A percentile compares a stretch with the other conserved stretches of the same genome.
Conservation (phyloP, 2,329 filamentous ascomycete species). For the Pseudogymnoascus sp. region DNA sequence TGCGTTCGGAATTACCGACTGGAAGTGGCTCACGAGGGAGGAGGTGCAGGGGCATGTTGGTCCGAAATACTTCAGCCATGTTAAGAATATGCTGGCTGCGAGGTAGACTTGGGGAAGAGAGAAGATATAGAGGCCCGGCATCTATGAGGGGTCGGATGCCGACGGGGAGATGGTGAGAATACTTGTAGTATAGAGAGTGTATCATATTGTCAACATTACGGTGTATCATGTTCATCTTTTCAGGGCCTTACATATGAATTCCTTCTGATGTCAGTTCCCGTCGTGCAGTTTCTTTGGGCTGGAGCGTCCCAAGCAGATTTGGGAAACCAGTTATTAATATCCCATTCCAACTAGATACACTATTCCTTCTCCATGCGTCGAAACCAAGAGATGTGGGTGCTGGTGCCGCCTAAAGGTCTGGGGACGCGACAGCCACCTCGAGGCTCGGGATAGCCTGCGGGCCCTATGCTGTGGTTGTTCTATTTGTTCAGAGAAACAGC, state of each 20-base stretch:
- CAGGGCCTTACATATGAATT: neutral
- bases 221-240: neutral
- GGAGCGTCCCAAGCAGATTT: too few species aligned
- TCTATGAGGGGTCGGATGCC: neutral
- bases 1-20: slow-evolving; percentile 65
- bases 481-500: too few species aligned
- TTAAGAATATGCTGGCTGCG: slow-evolving; percentile 77
- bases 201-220: slow-evolving; percentile 8
- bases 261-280: neutral
- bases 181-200: slow-evolving; percentile 6
- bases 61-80: slow-evolving; percentile 59
- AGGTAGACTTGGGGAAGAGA: slow-evolving; percentile 41
- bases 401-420: too few species aligned
- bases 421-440: too few species aligned
- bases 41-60: slow-evolving; percentile 65
- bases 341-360: too few species aligned
- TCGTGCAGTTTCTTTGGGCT: too few species aligned
- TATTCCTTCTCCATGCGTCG: too few species aligned
- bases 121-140: slow-evolving; percentile 11
- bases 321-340: too few species aligned
- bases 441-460: too few species aligned
- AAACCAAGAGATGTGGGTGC: too few species aligned
- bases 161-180: neutral
- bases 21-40: slow-evolving; percentile 85
- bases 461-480: too few species aligned